phyloP scores from a whole-genome alignment of 2,329 filamentous ascomycete species.

The Sporothrix schenckii region DNA sequence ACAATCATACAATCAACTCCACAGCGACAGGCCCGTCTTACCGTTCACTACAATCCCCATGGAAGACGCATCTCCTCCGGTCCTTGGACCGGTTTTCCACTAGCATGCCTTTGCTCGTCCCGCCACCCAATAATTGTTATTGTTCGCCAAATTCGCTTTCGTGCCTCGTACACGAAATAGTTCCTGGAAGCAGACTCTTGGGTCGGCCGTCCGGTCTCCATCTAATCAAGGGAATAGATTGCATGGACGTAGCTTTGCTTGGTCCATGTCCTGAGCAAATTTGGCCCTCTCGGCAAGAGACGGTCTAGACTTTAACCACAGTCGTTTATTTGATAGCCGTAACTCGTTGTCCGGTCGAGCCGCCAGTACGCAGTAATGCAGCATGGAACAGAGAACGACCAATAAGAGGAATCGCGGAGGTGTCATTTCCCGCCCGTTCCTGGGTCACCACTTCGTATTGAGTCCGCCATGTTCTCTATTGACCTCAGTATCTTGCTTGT shows the following conservation, averaged over 20 bases:
- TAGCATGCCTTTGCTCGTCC: too few species aligned
- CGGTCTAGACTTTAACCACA: constrained; percentile 19
- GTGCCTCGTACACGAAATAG: background rate
- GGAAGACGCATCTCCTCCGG: background rate
- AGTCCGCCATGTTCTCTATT: too few species aligned
- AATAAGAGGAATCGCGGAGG: background rate
- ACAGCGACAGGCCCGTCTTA: background rate
- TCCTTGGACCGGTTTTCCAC: background rate
- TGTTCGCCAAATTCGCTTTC: background rate
- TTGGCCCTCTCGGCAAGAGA: background rate
- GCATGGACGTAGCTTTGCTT: constrained; percentile 21
- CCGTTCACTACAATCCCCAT: background rate
- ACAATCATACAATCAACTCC: background rate
- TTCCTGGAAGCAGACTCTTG: background rate
- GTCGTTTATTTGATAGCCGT: background rate
- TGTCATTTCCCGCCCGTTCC: background rate
- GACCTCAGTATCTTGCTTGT: background rate
- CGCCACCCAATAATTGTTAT: background rate
- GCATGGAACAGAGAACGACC: background rate
- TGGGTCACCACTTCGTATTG: background rate
- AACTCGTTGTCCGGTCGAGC: constrained; percentile 17
- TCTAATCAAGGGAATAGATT: constrained; percentile 4
- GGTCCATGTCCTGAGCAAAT: background rate
- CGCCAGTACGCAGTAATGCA: background rate
- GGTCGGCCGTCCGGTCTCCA: background rate